These are phyloP conservation scores for Ustilago shanxiensis DNA, from an alignment of 1,284 basidiomycete genomes.

Conservation along the genomic window DNA sequence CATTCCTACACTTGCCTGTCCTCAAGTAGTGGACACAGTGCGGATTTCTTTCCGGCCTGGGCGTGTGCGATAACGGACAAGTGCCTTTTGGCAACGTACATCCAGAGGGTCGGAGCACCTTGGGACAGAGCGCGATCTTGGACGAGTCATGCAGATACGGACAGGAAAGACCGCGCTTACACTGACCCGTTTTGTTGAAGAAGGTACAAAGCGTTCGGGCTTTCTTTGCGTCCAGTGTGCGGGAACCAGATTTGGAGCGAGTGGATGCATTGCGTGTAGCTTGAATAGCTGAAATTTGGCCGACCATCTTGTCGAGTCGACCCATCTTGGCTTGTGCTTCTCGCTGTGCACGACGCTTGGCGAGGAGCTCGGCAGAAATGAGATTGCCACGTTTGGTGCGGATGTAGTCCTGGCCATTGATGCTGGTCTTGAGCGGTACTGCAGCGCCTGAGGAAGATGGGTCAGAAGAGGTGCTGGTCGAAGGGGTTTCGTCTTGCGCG, in stretches of 20 bases:
- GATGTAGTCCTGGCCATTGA: slow-evolving; percentile 70
- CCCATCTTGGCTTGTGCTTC: slow-evolving; percentile 50
- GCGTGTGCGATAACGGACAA: slow-evolving; percentile 63
- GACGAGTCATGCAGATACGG: slow-evolving; percentile 63
- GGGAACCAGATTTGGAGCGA: slow-evolving; percentile 9
- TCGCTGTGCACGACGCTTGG: slow-evolving; percentile 56
- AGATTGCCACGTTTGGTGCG: slow-evolving; percentile 72
- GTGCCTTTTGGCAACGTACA: slow-evolving; percentile 59
- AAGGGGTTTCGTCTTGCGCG: neutral
- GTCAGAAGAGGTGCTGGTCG: neutral
- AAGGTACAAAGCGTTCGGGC: slow-evolving; percentile 55
- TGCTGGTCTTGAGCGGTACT: slow-evolving; percentile 61
- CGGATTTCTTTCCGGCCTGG: slow-evolving; percentile 55
- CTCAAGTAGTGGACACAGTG: slow-evolving; percentile 66
- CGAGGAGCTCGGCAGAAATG: slow-evolving; percentile 66
- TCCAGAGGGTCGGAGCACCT: slow-evolving; percentile 57
- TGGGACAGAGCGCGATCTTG: slow-evolving; percentile 65
- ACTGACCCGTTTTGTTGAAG: slow-evolving; percentile 64
- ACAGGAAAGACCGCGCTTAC: slow-evolving; percentile 65
- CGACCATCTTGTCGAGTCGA: slow-evolving; percentile 54
- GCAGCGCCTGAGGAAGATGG: neutral
- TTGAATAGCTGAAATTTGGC: slow-evolving; percentile 53
- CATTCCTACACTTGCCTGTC: slow-evolving; percentile 58
- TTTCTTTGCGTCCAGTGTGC: slow-evolving; percentile 22
- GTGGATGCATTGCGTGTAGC: slow-evolving; percentile 30